These are phyloP conservation scores for Nicotiana paniculata DNA, from an alignment of 257 asterid species.

Conservation along the genomic window DNA sequence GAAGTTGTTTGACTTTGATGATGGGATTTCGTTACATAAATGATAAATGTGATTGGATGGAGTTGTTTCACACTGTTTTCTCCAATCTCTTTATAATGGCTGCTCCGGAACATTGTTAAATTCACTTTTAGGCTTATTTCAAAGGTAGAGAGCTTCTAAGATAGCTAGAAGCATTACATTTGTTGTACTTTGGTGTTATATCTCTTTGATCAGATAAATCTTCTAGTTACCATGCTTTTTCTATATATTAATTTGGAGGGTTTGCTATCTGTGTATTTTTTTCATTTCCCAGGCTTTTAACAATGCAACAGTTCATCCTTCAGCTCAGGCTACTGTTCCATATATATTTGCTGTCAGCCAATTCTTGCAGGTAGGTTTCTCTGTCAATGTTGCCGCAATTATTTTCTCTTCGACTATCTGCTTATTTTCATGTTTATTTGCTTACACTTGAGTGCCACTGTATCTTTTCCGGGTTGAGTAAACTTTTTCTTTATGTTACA, in stretches of 20 bases:
- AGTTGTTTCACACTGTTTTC: no score
- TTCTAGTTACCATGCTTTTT: not conserved
- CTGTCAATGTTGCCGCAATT: not conserved
- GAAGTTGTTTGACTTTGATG: no score
- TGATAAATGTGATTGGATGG: no score
- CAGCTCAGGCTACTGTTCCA: conserved; percentile 91
- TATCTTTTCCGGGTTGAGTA: not conserved
- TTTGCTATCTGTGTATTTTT: not conserved
- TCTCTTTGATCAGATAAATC: not conserved
- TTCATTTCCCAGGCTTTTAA: conserved; percentile 48
- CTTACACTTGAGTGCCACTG: not conserved
- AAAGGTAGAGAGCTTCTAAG: no score
- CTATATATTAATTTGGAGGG: not conserved
- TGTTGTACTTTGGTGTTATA: no score
- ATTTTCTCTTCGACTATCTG: conserved; percentile 4
- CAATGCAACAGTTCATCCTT: conserved; percentile 86
- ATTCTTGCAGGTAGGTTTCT: conserved; percentile 75
- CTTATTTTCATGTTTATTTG: not conserved
- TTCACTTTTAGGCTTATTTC: no score
- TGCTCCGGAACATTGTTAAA: no score
- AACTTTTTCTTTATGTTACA: no score
- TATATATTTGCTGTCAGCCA: conserved; percentile 82
- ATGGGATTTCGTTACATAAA: no score
- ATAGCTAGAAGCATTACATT: no score
- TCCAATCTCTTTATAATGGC: no score